Percentiles rank a stretch among this genome's conserved stretches.
phyloP scores from a whole-genome alignment of 2,329 filamentous ascomycete species.

The Fusarium pseudonygamai region DNA sequence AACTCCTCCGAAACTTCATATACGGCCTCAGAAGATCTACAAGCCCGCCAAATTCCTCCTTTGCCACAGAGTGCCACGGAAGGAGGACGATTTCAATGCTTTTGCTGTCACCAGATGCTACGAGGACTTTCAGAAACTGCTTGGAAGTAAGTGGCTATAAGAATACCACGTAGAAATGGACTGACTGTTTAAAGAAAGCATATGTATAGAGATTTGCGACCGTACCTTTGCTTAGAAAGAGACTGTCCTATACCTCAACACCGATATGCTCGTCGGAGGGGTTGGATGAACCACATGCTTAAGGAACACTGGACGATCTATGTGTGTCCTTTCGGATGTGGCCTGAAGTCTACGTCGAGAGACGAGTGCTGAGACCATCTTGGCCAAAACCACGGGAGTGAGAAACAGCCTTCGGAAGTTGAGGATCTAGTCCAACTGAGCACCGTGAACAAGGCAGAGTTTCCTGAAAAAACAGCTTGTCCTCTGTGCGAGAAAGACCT shows the following conservation, averaged over 20 bases:
- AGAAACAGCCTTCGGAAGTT: not conserved
- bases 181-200: not conserved
- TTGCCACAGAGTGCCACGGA: too few relatives aligned
- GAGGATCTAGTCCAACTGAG: not conserved
- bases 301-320: not conserved
- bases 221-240: not conserved
- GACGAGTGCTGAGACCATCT: not conserved
- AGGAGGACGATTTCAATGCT: too few relatives aligned
- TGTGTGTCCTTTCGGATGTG: not conserved
- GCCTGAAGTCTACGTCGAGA: rapidly evolving
- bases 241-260: not conserved
- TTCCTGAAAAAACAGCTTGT: not conserved
- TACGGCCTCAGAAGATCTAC: rapidly evolving
- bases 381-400: rapidly evolving
- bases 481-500: too few relatives aligned
- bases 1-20: too few relatives aligned
- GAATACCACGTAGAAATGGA: too few relatives aligned
- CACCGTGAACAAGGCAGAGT: not conserved
- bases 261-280: rapidly evolving
- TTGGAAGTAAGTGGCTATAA: not conserved
- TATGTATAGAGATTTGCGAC: not conserved
- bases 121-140: too few relatives aligned
- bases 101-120: rapidly evolving
- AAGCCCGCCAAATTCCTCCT: too few relatives aligned
- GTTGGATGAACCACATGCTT: not conserved